phyloP scores from a whole-genome alignment of 2,329 filamentous ascomycete genomes.

The Tolypocladium ovalisporum region DNA sequence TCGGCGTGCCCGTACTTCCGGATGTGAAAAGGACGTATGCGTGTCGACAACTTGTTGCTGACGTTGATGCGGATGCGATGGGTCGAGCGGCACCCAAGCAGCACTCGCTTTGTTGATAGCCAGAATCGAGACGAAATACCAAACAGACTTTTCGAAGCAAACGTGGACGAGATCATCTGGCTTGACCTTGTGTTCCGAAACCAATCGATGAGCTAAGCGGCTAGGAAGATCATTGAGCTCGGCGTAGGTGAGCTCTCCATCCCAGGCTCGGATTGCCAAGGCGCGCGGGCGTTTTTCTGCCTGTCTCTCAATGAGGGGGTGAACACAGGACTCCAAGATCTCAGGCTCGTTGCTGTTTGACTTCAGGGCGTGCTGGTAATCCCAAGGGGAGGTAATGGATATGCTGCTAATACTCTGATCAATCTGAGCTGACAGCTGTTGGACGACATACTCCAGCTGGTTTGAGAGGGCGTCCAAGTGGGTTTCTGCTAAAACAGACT shows the following conservation, averaged over 20 bases:
- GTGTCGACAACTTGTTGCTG: background rate
- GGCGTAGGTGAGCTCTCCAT: background rate
- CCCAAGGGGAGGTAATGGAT: background rate
- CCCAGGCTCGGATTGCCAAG: background rate
- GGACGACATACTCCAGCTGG: background rate
- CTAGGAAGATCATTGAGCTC: background rate
- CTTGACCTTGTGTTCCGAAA: background rate
- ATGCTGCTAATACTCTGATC: background rate
- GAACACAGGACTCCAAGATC: background rate
- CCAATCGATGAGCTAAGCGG: background rate
- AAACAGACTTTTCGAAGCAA: constrained; percentile 4
- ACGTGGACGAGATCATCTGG: background rate
- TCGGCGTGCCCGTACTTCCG: background rate
- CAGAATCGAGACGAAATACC: constrained; percentile 6
- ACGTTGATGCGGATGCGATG: background rate
- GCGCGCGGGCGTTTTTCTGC: background rate
- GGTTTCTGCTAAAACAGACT: background rate
- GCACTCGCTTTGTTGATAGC: constrained; percentile 7
- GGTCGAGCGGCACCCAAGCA: constrained; percentile 5
- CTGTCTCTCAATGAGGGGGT: background rate
- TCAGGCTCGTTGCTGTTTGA: background rate
- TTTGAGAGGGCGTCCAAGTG: background rate
- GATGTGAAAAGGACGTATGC: background rate
- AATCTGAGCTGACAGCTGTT: background rate
- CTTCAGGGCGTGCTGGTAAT: background rate